Percentiles rank a stretch among this genome's conserved stretches.
phyloP scores from a whole-genome alignment of 1,284 basidiomycete species.

The Naganishia albida region DNA sequence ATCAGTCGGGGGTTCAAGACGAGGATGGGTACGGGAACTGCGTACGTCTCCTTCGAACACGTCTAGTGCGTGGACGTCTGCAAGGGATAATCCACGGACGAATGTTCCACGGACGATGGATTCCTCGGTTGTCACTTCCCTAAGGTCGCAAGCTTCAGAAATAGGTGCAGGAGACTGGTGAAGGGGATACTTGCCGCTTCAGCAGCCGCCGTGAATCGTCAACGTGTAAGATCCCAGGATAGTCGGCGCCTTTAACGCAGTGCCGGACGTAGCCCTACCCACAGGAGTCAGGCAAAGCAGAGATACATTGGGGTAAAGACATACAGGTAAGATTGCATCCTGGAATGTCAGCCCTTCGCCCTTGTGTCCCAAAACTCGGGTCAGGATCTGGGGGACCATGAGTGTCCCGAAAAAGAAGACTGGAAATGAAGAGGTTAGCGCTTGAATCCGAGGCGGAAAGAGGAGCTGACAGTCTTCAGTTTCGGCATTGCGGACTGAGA shows the following conservation, averaged over 20 bases:
- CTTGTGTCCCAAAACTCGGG: constrained; percentile 64
- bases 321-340: constrained; percentile 60
- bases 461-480: constrained; percentile 11
- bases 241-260: constrained; percentile 65
- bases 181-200: constrained; percentile 25
- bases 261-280: constrained; percentile 73
- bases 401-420: constrained; percentile 88
- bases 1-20: background rate
- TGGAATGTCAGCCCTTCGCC: constrained; percentile 62
- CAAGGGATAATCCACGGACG: constrained; percentile 63
- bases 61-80: constrained; percentile 67
- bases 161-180: background rate
- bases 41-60: constrained; percentile 76
- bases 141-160: background rate
- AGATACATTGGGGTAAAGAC: constrained; percentile 34
- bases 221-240: constrained; percentile 72
- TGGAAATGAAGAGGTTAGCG: constrained; percentile 36
- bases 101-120: constrained; percentile 69
- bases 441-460: background rate
- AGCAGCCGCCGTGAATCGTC: constrained; percentile 51
- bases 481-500: constrained; percentile 2
- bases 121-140: constrained; percentile 48
- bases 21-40: constrained; percentile 33
- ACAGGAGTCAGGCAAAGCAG: background rate
- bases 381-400: constrained; percentile 69